Conservation (phyloP, 1,139 yeast species). For the Geotrichum histeridarum region DNA sequence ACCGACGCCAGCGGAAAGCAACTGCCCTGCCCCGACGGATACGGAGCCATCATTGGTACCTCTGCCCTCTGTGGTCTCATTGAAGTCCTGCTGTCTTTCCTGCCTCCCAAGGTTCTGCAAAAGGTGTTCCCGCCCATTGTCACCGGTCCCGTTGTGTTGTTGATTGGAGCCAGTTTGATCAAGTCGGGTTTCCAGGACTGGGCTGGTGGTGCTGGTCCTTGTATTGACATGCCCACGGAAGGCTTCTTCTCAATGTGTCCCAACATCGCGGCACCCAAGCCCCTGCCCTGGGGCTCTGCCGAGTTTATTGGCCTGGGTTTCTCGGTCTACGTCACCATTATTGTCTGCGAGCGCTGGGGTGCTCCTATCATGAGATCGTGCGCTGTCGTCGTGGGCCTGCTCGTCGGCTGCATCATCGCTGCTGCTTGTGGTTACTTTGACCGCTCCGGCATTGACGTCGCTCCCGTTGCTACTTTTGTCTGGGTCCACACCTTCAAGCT, state of each 20-base stretch:
- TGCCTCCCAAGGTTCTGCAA: constrained; percentile 67
- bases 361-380: constrained; percentile 93
- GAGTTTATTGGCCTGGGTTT: constrained; percentile 82
- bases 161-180: constrained; percentile 69
- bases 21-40: constrained; percentile 85
- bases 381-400: constrained; percentile 77
- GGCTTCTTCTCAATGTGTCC: constrained; percentile 53
- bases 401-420: constrained; percentile 86
- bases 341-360: constrained; percentile 77
- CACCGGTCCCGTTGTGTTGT: constrained; percentile 84
- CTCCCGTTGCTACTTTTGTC: constrained; percentile 76
- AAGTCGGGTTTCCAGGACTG: constrained; percentile 73
- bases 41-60: constrained; percentile 79
- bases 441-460: constrained; percentile 49
- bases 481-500: constrained; percentile 84
- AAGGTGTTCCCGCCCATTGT: constrained; percentile 80
- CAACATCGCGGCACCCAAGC: constrained; percentile 44
- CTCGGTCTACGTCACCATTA: constrained; percentile 68
- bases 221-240: constrained; percentile 32
- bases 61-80: constrained; percentile 68
- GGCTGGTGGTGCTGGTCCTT: constrained; percentile 73
- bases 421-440: constrained; percentile 84
- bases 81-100: constrained; percentile 65
- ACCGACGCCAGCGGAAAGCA: constrained; percentile 51
- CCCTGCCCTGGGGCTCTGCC: constrained; percentile 78